Evolutionary conservation across 2,329 filamentous ascomycete genomes (phyloP).

Genomic region (Aspergillus bombycis): DNA sequence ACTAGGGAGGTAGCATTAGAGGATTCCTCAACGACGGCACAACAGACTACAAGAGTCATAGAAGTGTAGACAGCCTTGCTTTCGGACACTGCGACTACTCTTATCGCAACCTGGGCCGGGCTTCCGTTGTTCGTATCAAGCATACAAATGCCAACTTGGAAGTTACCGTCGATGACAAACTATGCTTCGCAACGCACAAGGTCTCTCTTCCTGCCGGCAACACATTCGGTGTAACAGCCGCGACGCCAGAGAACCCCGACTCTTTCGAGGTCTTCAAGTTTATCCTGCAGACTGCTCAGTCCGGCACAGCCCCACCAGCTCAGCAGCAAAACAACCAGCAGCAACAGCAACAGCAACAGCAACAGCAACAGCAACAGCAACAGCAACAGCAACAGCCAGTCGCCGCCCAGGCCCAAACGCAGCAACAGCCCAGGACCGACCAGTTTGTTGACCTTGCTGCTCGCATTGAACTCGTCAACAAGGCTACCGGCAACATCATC

Average conservation of each 20-base stretch:
- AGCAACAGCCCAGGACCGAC: constrained; percentile 47
- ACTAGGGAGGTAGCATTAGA: constrained; percentile 73
- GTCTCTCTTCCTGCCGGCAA: constrained; percentile 79
- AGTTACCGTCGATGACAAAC: constrained; percentile 76
- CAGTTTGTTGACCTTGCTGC: constrained; percentile 87
- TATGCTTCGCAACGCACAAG: constrained; percentile 77
- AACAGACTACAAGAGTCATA: constrained; percentile 75
- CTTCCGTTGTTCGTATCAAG: constrained; percentile 78
- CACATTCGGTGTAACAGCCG: constrained; percentile 82
- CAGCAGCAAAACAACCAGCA: constrained; percentile 18
- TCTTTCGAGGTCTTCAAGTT: constrained; percentile 94
- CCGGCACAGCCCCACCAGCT: constrained; percentile 21
- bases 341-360: constrained; percentile 15
- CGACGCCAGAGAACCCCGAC: constrained; percentile 87
- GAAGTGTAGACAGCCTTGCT: constrained; percentile 78
- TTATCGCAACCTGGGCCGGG: constrained; percentile 88
- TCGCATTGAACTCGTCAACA: constrained; percentile 68
- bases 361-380: constrained; percentile 14
- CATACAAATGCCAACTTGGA: constrained; percentile 66
- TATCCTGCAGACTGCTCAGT: constrained; percentile 62
- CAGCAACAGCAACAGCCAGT: constrained; percentile 28
- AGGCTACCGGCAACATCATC: constrained; percentile 59
- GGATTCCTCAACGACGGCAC: constrained; percentile 93
- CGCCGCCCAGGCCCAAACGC: constrained; percentile 26
- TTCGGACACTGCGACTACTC: constrained; percentile 91